Evolutionary conservation across 352 stramenopile species (phyloP), one percentile per base, ranked within the genome.

Genomic region (Peronosclerospora sorghi): DNA sequence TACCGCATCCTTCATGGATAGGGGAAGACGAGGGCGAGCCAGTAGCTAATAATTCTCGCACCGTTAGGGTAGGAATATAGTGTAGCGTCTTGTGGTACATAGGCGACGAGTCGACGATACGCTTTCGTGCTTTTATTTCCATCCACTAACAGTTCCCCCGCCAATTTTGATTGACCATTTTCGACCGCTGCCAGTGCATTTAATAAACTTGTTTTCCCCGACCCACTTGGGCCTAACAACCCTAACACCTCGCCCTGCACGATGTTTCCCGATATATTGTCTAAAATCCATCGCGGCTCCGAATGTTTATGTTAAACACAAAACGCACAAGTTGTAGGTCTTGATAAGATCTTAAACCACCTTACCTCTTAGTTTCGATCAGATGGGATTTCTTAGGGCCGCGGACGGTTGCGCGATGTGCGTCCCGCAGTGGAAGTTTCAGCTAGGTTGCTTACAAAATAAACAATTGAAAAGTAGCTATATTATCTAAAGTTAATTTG

Each of bases 11-110:
- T 71, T 67, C 12, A 82, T 51, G 2, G 45, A 59, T n/a, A 65
- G 32, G 2, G 74, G 73, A 21, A 90, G 65, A 1, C 74, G 75
- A 41, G 94, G 51, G 20, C 87, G 68, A 10, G 85, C 77, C 14
- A 88, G 62, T 91, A 91, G 28, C 59, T 50, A 41, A 95, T 78
- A 39, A 88, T 51, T 95, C 84, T 12, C 70, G 72, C 7, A 93
- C 82, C n/a, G 77, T 89, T 8, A 95, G 64, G 13, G 74, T 89
- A 10, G 77, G 41, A 45, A 29, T 83, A 88, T 4, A 95, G 62
- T 21, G 69, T 65, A 44, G 93, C 81, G 32, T 95, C 79, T 41
- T 95, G 84, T 48, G 88, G 66, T 34, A 95, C 83, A 49, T 93
- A 95, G 2, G 82, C 84, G 7, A 82, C 73, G 45, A 90, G 62